Conservation (phyloP, 2,329 filamentous ascomycete species). For the Fusarium domesticum region DNA sequence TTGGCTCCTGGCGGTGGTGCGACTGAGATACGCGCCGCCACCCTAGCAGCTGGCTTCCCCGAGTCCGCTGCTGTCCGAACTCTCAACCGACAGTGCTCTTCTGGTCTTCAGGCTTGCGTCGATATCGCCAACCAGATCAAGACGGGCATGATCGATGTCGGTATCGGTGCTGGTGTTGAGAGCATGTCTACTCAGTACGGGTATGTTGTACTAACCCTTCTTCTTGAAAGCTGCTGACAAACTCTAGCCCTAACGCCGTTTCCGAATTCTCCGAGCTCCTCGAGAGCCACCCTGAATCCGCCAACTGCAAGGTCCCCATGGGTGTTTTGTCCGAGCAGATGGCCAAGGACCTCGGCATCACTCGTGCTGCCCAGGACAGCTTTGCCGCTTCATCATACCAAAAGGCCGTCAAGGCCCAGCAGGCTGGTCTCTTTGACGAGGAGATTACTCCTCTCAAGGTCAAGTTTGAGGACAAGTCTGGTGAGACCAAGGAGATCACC, state of each 20-base stretch:
- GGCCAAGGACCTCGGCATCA: conserved; percentile 78
- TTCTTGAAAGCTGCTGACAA: conserved; percentile 5
- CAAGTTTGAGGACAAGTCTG: conserved; percentile 86
- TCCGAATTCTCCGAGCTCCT: conserved; percentile 89
- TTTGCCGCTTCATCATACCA: conserved; percentile 93
- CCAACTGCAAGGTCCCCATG: conserved; percentile 98
- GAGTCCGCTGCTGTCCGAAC: conserved; percentile 79
- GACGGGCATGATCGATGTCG: conserved; percentile 89
- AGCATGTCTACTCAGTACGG: conserved; percentile 94
- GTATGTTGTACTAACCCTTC: conserved; percentile 44
- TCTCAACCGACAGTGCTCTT: conserved; percentile 92
- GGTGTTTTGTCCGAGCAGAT: conserved; percentile 90
- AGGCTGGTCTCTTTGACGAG: conserved; percentile 84
- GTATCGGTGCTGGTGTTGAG: conserved; percentile 92
- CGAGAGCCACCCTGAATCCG: conserved; percentile 74
- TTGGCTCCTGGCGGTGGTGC: conserved; percentile 90
- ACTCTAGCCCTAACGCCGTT: conserved; percentile 69
- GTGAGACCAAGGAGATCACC: conserved; percentile 77
- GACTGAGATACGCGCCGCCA: conserved; percentile 93
- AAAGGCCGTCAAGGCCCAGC: conserved; percentile 82
- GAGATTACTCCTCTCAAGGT: conserved; percentile 87
- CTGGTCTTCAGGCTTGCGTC: conserved; percentile 85
- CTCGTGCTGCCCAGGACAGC: conserved; percentile 74
- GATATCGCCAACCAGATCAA: conserved; percentile 93
- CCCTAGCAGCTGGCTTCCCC: conserved; percentile 87